phyloP scores from a whole-genome alignment of 2,329 filamentous ascomycete genomes.

The Aspergillus costaricaensis region DNA sequence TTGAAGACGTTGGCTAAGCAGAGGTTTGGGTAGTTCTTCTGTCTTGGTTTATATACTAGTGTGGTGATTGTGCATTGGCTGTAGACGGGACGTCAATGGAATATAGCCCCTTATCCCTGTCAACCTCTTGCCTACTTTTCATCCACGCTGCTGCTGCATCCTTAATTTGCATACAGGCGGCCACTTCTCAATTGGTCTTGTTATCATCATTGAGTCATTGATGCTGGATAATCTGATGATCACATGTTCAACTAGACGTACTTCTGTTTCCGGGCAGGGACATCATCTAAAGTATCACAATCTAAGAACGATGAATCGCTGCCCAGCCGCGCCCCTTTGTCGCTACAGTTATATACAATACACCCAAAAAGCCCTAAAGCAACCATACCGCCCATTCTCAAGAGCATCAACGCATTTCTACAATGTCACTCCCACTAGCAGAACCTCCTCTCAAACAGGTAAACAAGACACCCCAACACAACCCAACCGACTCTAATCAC shows the following conservation, averaged over 20 bases:
- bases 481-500: conserved; percentile 11
- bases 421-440: conserved; percentile 7
- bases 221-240: too few species aligned
- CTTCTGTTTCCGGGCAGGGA: too few species aligned
- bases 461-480: conserved; percentile 16
- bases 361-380: conserved; percentile 14
- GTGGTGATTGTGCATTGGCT: not conserved
- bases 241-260: too few species aligned
- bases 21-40: conserved; percentile 62
- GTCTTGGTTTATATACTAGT: not conserved
- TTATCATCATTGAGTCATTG: too few species aligned
- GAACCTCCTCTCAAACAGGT: conserved; percentile 20
- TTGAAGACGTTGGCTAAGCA: conserved; percentile 75
- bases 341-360: not conserved
- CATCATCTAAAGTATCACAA: too few species aligned
- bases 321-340: too few species aligned
- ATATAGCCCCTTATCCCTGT: not conserved
- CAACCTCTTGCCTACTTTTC: too few species aligned
- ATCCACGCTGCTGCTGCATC: too few species aligned
- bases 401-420: conserved; percentile 11
- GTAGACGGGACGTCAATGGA: not conserved
- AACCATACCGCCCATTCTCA: conserved; percentile 17
- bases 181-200: too few species aligned
- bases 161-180: too few species aligned
- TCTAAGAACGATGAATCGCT: too few species aligned